phyloP scores from a whole-genome alignment of 129 eudicot species.

The Tanacetum coccineum region DNA sequence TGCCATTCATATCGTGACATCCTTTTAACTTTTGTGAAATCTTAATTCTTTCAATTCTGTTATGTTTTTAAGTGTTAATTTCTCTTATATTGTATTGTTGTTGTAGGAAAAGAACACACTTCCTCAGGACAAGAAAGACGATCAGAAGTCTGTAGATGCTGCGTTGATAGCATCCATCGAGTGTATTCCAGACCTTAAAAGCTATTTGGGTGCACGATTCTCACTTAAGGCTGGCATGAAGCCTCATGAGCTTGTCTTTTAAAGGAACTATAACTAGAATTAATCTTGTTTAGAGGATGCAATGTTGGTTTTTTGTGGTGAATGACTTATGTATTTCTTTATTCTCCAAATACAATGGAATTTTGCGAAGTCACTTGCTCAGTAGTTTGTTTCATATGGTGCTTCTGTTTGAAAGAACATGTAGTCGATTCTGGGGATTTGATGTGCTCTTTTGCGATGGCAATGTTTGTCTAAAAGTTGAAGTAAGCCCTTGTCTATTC shows the following conservation, averaged over 20 bases:
- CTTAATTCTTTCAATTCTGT: too few relatives aligned
- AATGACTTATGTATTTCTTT: slow-evolving; percentile 17
- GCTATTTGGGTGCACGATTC: slow-evolving; percentile 68
- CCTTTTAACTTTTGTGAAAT: not conserved
- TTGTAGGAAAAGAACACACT: slow-evolving; percentile 53
- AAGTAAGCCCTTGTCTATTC: too few relatives aligned
- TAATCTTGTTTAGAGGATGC: slow-evolving; percentile 25
- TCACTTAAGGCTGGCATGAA: slow-evolving; percentile 70
- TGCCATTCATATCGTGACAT: not conserved
- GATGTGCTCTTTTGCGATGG: too few relatives aligned
- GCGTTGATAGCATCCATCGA: slow-evolving; percentile 52
- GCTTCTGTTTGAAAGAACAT: not conserved
- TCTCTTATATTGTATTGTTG: not conserved
- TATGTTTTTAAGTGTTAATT: not conserved
- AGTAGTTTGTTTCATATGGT: not conserved
- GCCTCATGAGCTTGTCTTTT: slow-evolving; percentile 72
- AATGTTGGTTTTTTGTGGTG: slow-evolving; percentile 15
- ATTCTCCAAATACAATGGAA: slow-evolving; percentile 17
- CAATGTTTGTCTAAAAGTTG: too few relatives aligned
- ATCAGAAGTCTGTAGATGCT: slow-evolving; percentile 63
- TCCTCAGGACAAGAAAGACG: slow-evolving; percentile 67
- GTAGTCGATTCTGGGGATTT: too few relatives aligned
- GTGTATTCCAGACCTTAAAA: slow-evolving; percentile 57
- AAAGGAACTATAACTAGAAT: slow-evolving; percentile 15
- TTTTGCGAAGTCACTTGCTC: slow-evolving; percentile 10